phyloP scores from a whole-genome alignment of 1,284 basidiomycete species.

The Microbotryum saponariae region DNA sequence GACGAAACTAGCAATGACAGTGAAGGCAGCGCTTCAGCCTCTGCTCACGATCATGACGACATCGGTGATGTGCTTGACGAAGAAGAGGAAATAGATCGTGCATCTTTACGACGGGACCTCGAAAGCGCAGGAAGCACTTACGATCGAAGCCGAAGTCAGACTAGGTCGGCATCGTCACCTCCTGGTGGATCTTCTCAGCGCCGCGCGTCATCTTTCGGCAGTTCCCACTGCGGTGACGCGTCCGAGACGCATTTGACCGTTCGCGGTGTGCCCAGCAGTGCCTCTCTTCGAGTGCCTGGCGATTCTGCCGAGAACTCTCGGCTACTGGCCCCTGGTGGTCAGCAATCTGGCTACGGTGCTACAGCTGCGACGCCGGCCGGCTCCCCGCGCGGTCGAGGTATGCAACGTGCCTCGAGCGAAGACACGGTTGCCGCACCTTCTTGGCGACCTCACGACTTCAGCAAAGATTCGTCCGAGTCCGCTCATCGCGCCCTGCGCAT shows the following conservation, averaged over 20 bases:
- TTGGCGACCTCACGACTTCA: slow-evolving; percentile 15
- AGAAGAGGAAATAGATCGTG: slow-evolving; percentile 17
- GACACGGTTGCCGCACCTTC: slow-evolving; percentile 12
- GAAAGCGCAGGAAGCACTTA: too few species aligned
- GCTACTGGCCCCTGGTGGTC: too few species aligned
- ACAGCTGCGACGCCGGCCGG: neutral
- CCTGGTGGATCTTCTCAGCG: too few species aligned
- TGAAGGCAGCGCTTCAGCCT: neutral
- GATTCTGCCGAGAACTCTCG: too few species aligned
- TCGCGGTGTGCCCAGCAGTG: too few species aligned
- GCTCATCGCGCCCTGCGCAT: slow-evolving; percentile 37
- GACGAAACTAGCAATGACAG: slow-evolving; percentile 22
- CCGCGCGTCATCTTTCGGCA: too few species aligned
- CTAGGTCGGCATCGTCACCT: too few species aligned
- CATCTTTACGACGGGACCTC: too few species aligned
- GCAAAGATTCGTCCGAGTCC: slow-evolving; percentile 7
- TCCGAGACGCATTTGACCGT: too few species aligned
- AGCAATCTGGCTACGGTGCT: slow-evolving; percentile 10
- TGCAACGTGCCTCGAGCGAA: slow-evolving; percentile 14
- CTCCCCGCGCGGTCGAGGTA: slow-evolving; percentile 8
- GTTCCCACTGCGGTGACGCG: too few species aligned
- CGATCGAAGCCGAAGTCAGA: too few species aligned
- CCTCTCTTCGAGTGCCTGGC: too few species aligned
- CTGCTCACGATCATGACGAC: slow-evolving; percentile 30
- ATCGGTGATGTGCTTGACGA: slow-evolving; percentile 21